These are phyloP conservation scores for Kurtzmaniella cleridarum DNA, from an alignment of 805 yeast species.

Conservation along the genomic window DNA sequence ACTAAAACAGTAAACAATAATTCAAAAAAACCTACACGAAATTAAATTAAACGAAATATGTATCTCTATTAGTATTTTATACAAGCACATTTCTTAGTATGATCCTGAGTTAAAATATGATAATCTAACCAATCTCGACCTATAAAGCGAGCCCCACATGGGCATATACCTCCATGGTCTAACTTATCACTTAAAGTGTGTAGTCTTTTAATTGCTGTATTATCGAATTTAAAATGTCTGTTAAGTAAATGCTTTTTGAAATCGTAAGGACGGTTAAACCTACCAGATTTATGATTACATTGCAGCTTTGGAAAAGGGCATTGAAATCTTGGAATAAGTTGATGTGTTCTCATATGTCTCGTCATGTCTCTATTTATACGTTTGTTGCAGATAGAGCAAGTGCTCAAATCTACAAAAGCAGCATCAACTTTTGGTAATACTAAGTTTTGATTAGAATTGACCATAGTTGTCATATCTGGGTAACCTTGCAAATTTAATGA, in stretches of 20 bases:
- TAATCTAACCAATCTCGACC: conserved; percentile 33
- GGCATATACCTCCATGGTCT: conserved; percentile 46
- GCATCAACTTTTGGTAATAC: conserved; percentile 32
- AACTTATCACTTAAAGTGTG: conserved; percentile 52
- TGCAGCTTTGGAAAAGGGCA: conserved; percentile 53
- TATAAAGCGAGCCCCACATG: conserved; percentile 29
- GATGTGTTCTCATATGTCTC: conserved; percentile 60
- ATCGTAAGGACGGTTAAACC: conserved; percentile 64
- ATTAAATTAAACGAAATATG: too few relatives aligned
- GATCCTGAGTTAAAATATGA: conserved; percentile 26
- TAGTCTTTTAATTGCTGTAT: conserved; percentile 35
- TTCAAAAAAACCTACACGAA: too few relatives aligned
- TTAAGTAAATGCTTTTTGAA: conserved; percentile 61
- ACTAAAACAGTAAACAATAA: too few relatives aligned
- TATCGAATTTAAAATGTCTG: conserved; percentile 53
- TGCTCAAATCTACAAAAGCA: conserved; percentile 32
- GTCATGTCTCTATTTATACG: conserved; percentile 55
- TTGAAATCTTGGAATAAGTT: conserved; percentile 47
- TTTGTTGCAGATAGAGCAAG: conserved; percentile 51
- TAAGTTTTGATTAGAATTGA: conserved; percentile 28
- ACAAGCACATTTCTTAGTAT: conserved; percentile 14
- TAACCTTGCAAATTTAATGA: conserved; percentile 15
- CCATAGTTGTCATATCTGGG: conserved; percentile 36
- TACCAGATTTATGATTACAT: conserved; percentile 56
- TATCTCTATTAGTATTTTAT: conserved; percentile 7